phyloP scores from a whole-genome alignment of 23 red algal genomes.

The Agarophyton chilense region DNA sequence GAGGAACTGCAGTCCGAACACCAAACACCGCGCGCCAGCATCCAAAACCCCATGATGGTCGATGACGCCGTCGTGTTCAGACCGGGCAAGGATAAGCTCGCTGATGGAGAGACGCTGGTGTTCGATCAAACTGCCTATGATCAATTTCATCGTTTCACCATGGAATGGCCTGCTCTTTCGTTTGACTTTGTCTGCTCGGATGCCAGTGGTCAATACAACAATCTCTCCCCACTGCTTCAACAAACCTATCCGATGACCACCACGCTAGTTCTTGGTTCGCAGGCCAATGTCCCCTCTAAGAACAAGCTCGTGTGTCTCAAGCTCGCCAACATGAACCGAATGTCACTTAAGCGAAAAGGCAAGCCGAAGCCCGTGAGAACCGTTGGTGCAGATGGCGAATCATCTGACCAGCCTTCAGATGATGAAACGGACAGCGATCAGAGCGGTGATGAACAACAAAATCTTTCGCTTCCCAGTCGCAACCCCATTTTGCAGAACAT shows the following conservation, averaged over 20 bases:
- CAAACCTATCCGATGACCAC: constrained; percentile 67
- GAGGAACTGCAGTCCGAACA: background rate
- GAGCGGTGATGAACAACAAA: background rate
- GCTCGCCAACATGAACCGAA: constrained; percentile 67
- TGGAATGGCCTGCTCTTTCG: constrained; percentile 11
- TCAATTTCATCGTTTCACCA: background rate
- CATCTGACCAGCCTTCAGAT: constrained; percentile 18
- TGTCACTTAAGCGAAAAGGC: constrained; percentile 8
- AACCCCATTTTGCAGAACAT: constrained; percentile 48
- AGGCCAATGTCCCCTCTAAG: constrained; percentile 39
- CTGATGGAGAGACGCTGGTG: constrained; percentile 24
- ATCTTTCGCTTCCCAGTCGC: background rate
- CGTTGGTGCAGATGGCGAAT: constrained; percentile 34
- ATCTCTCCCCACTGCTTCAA: background rate
- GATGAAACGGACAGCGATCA: constrained; percentile 39
- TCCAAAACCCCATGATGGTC: constrained; percentile 23
- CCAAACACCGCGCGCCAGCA: background rate
- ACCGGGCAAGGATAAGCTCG: constrained; percentile 58
- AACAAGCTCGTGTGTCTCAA: constrained; percentile 78
- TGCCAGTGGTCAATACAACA: constrained; percentile 29
- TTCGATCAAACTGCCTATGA: background rate
- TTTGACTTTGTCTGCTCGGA: constrained; percentile 9
- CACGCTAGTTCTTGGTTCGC: constrained; percentile 67
- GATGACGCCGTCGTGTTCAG: constrained; percentile 60
- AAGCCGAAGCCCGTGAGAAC: background rate